phyloP scores from a whole-genome alignment of 2,329 filamentous ascomycete species.

The Microdochium bolleyi region DNA sequence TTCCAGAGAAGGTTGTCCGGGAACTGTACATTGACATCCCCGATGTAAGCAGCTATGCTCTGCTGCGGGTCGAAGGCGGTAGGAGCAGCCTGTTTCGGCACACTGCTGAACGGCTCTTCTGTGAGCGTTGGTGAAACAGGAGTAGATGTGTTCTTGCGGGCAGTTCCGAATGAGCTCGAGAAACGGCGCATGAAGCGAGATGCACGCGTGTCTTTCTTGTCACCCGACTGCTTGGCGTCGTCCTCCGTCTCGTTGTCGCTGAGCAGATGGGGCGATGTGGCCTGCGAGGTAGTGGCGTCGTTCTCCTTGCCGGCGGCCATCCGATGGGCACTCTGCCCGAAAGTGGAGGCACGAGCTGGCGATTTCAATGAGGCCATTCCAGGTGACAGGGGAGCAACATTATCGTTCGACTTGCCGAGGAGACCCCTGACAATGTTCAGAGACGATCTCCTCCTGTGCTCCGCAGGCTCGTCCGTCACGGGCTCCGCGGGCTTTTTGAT shows the following conservation, averaged over 20 bases:
- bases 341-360: constrained; percentile 33
- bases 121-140: constrained; percentile 42
- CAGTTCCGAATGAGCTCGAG: constrained; percentile 41
- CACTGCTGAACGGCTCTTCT: constrained; percentile 35
- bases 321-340: constrained; percentile 29
- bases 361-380: constrained; percentile 27
- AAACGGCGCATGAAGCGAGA: constrained; percentile 52
- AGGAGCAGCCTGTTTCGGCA: constrained; percentile 13
- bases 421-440: constrained; percentile 21
- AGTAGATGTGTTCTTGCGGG: constrained; percentile 35
- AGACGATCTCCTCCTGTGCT: constrained; percentile 3
- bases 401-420: constrained; percentile 37
- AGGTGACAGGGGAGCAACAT: constrained; percentile 19
- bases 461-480: not conserved
- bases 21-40: constrained; percentile 94
- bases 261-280: constrained; percentile 30
- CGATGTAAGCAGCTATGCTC: constrained; percentile 58
- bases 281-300: constrained; percentile 8
- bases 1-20: constrained; percentile 97
- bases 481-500: not conserved
- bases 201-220: constrained; percentile 42
- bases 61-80: constrained; percentile 18
- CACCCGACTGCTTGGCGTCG: constrained; percentile 30
- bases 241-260: constrained; percentile 39
- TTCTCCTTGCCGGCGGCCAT: constrained; percentile 26